Base-by-base conservation (phyloP, 352 stramenopile species). In the Phytopythium cucurbitacearum region DNA sequence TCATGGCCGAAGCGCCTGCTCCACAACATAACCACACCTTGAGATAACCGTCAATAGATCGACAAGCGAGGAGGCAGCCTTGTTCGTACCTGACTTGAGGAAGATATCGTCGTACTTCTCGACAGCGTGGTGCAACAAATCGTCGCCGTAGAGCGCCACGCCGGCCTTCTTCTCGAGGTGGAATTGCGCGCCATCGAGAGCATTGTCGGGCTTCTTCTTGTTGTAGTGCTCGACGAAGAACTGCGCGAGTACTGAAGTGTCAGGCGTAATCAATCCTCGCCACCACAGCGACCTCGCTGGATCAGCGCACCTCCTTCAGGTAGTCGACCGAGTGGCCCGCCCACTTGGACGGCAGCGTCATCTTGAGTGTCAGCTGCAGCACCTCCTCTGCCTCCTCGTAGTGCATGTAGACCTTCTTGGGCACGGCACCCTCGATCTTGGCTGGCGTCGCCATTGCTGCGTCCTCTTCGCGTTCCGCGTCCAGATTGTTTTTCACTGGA, bases 201-300 rank as follows among this genome's bases (percentile, higher is more conserved):
- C 57, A 39, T 91, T 76, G 3, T 91, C 72, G 7, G 84, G 73
- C 58, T 92, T 90, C 66, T 94, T 94, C 43, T 80, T 89, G 64
- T 96, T 96, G 68, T 96, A 96, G 56, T 91, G 77, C 65, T 95
- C 85, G 41, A 94, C 81, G 51, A 96, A 96, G 64, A 96, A 94
- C 82, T 94, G 28, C n/a, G 35, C 4, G 34, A 44, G 11, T 16
- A 36, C 2, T 28, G 21, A 28, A 28, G 21, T 28, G 21, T 28
- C 21, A 28, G 21, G 21, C 21, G 21, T 28, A 28, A 28, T 28
- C 21, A 28, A 28, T 28, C 21, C 21, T 28, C 21, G 21, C 21
- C 13, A 51, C 9, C 15, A 44, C 39, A 35, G 50, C 2, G n/a
- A 15, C 12, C 12, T 46, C 3, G 12, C 7, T 40, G 37, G 56